Evolutionary conservation across 2,329 filamentous ascomycete genomes (phyloP).

Genomic region (Apiospora arundinis): DNA sequence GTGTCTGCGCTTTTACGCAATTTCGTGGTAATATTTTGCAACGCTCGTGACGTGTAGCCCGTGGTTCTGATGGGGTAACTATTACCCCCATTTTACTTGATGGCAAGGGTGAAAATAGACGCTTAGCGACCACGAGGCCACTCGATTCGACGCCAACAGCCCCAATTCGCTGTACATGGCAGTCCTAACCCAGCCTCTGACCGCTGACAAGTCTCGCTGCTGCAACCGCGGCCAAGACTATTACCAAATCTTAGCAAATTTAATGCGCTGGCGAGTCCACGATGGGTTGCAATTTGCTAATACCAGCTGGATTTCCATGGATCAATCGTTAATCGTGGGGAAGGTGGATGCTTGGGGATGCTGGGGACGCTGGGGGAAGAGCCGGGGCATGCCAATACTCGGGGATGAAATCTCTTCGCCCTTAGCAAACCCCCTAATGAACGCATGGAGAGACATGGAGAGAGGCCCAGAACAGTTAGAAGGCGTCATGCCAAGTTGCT

Average conservation of each 20-base stretch:
- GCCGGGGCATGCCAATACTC: not conserved
- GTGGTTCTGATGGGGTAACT: slow-evolving; percentile 22
- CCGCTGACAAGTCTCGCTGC: not conserved
- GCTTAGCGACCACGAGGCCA: slow-evolving; percentile 20
- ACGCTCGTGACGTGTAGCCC: slow-evolving; percentile 27
- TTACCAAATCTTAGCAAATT: slow-evolving; percentile 18
- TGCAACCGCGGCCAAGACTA: not conserved
- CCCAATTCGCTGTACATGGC: not conserved
- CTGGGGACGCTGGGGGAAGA: not conserved
- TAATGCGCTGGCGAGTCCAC: slow-evolving; percentile 10
- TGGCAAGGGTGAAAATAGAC: slow-evolving; percentile 14
- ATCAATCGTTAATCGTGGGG: slow-evolving; percentile 4
- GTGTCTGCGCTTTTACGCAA: slow-evolving; percentile 22
- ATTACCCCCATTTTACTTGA: slow-evolving; percentile 24
- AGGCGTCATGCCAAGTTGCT: not conserved
- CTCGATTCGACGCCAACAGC: slow-evolving; percentile 17
- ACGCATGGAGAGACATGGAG: not conserved
- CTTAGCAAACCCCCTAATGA: slow-evolving; percentile 6
- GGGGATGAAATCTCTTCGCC: slow-evolving; percentile 13
- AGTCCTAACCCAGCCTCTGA: slow-evolving; percentile 18
- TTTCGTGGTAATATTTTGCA: slow-evolving; percentile 25
- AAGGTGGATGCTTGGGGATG: slow-evolving; percentile 12
- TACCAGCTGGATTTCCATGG: slow-evolving; percentile 4
- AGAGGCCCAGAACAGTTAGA: slow-evolving; percentile 8
- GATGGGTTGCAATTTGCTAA: slow-evolving; percentile 18